A percentile compares a stretch with the other conserved stretches of the same genome.
These are phyloP conservation scores for Globisporangium cystogenes DNA, from an alignment of 352 stramenopile species.

Conservation along the genomic window DNA sequence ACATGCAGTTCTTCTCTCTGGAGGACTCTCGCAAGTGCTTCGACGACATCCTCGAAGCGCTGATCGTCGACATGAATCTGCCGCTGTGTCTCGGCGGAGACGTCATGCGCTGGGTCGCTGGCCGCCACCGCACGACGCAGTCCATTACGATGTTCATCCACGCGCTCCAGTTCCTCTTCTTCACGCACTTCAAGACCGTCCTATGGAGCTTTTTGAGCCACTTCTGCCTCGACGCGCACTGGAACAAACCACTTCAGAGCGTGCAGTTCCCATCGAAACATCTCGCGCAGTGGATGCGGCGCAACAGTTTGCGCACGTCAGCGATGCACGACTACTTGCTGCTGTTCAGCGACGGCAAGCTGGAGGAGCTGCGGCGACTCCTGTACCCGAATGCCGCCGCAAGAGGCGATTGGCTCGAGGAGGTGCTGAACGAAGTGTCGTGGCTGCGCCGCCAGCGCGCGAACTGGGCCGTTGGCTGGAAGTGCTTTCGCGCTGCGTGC, in stretches of 20 bases:
- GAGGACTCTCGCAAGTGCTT: constrained; percentile 76
- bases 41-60: constrained; percentile 61
- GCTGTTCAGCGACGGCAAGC: constrained; percentile 29
- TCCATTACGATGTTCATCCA: constrained; percentile 62
- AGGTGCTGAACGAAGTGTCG: constrained; percentile 28
- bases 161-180: constrained; percentile 52
- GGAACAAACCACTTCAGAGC: constrained; percentile 16
- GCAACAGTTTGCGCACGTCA: constrained; percentile 1
- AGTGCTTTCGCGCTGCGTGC: constrained; percentile 54
- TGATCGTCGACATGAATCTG: constrained; percentile 61
- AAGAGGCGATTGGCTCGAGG: constrained; percentile 19
- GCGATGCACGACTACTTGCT: constrained; percentile 21
- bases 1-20: constrained; percentile 74
- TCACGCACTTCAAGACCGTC: constrained; percentile 47
- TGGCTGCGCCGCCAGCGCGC: constrained; percentile 18
- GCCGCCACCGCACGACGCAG: constrained; percentile 48
- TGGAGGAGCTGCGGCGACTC: constrained; percentile 9
- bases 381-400: constrained; percentile 4
- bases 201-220: constrained; percentile 62
- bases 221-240: constrained; percentile 25
- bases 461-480: constrained; percentile 56
- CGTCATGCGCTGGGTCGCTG: constrained; percentile 40
- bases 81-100: constrained; percentile 45
- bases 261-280: constrained; percentile 9
- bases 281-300: constrained; percentile 18